Percentiles rank a stretch among this genome's conserved stretches.
These are phyloP conservation scores for Lasiodiplodia gonubiensis DNA, from an alignment of 2,329 filamentous ascomycete species.

Conservation along the genomic window DNA sequence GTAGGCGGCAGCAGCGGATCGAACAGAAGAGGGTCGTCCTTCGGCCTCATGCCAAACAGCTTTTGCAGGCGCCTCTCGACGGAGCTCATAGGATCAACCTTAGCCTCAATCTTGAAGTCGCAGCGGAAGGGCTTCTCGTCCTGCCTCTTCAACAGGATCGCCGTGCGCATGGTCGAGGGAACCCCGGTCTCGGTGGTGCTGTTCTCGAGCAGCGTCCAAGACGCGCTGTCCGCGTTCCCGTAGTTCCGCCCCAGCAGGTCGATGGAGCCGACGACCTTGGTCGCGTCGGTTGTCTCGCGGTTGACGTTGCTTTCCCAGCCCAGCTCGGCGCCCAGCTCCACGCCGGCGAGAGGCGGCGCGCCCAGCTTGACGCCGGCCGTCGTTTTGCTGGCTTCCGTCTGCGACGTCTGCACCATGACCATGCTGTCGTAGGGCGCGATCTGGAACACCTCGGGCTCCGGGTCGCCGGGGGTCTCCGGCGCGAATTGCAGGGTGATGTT, in stretches of 20 bases:
- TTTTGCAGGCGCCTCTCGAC: slow-evolving; percentile 28
- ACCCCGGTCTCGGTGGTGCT: slow-evolving; percentile 34
- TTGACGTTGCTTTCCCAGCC: slow-evolving; percentile 1
- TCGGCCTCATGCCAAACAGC: slow-evolving; percentile 35
- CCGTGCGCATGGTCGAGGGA: slow-evolving; percentile 33
- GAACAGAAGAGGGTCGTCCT: slow-evolving; percentile 31
- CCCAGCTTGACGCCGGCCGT: neutral
- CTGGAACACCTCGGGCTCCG: neutral
- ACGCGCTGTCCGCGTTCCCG: slow-evolving; percentile 32
- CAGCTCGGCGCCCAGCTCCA: neutral
- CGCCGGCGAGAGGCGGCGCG: neutral
- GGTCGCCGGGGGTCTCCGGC: neutral
- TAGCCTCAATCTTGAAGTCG: slow-evolving; percentile 37
- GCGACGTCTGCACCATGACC: neutral
- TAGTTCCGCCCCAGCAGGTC: slow-evolving; percentile 32
- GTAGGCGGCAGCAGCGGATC: slow-evolving; percentile 27
- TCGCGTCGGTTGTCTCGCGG: neutral
- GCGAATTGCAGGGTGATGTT: slow-evolving; percentile 4
- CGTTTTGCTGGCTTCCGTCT: neutral
- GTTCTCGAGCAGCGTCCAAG: slow-evolving; percentile 39
- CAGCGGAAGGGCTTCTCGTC: slow-evolving; percentile 39
- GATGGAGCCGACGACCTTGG: slow-evolving; percentile 33
- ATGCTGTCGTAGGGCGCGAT: slow-evolving; percentile 2
- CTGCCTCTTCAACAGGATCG: slow-evolving; percentile 35
- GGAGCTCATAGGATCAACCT: slow-evolving; percentile 34